Base-by-base conservation (phyloP, 2,329 filamentous ascomycete species). In the Pestalotiopsis sp. region DNA sequence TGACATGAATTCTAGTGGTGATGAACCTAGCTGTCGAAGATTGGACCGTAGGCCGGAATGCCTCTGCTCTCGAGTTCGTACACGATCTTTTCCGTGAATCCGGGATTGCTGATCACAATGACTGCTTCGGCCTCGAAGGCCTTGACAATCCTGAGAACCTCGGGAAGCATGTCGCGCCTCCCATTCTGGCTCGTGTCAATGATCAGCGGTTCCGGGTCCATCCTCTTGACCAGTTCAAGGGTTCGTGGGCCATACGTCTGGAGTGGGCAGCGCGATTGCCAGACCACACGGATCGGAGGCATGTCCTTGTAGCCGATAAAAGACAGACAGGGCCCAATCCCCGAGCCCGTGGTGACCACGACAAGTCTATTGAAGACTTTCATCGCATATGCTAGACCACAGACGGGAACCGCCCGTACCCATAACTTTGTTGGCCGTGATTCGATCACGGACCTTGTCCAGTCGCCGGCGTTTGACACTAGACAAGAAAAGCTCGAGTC, bases 391-490 rank as follows among this genome's bases (percentile, higher is more conserved):
- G 92, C 86, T 44, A 93, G 88, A 55, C 91, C 91, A 72, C 86
- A 88, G 3, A 89, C 85, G 0, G 91, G 90, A 0, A 90, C 83
- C 13, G 91, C 91, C 64, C 91, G 88, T 6, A 91, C 86, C 89
- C 90, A 94, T 60, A 94, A 73, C 64, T 73, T 80, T 2, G 81
- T 84, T 2, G 90, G 89, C 1, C 89, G 87, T 66, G 86, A 82
- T 65, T 82, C 79, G 78, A 94, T 93, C 69, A 88, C 86, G 58
- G 84, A 81, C 40, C 82, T 82, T 1, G 92, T 94, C 91, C 91
- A 94, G 80, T 94, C 91, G n/a, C 92, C 92, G 2, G 91, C 91
- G 72, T 90, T 91, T 68, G 90, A 92, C 55, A 94, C 84, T 24
- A 94, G 81, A 40, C 92, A 82, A 1, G 90, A 92, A 79, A 91